These are phyloP conservation scores for Penicillium ucsense DNA, from an alignment of 495 filamentous ascomycete genomes.

Conservation along the genomic window DNA sequence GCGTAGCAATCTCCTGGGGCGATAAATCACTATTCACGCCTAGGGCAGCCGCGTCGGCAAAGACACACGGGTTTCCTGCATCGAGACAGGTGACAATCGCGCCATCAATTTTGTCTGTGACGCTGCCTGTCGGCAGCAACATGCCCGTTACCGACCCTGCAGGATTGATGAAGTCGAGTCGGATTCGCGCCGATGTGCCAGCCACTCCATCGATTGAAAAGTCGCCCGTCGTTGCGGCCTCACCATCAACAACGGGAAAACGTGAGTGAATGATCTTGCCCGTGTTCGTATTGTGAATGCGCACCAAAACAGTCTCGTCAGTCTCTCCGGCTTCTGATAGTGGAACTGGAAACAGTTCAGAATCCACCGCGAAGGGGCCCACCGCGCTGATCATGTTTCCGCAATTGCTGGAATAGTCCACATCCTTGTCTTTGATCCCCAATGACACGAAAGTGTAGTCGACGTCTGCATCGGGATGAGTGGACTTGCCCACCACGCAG, in stretches of 20 bases:
- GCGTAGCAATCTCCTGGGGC: conserved; percentile 41
- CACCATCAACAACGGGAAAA: conserved; percentile 39
- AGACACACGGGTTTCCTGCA: conserved; percentile 58
- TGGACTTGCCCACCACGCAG: conserved; percentile 47
- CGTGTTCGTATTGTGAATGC: conserved; percentile 47
- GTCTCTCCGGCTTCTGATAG: background rate
- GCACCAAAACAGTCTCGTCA: conserved; percentile 21
- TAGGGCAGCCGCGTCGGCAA: conserved; percentile 45
- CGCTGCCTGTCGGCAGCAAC: conserved; percentile 53
- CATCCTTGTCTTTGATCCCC: conserved; percentile 44
- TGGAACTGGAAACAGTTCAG: conserved; percentile 27
- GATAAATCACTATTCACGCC: conserved; percentile 39
- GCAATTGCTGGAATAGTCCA: conserved; percentile 63
- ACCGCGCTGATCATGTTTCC: conserved; percentile 64
- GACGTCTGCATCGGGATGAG: conserved; percentile 46
- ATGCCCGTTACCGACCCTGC: conserved; percentile 60
- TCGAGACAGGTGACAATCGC: conserved; percentile 51
- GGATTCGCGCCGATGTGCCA: conserved; percentile 45
- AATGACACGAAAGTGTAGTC: conserved; percentile 68
- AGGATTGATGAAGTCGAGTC: conserved; percentile 55
- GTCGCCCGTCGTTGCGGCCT: conserved; percentile 41
- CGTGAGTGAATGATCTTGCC: conserved; percentile 38
- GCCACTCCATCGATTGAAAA: conserved; percentile 62
- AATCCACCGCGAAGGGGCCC: conserved; percentile 55
- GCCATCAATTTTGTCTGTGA: conserved; percentile 42